phyloP scores from a whole-genome alignment of 768 basidiomycete species.

The Baorangia bicolor region DNA sequence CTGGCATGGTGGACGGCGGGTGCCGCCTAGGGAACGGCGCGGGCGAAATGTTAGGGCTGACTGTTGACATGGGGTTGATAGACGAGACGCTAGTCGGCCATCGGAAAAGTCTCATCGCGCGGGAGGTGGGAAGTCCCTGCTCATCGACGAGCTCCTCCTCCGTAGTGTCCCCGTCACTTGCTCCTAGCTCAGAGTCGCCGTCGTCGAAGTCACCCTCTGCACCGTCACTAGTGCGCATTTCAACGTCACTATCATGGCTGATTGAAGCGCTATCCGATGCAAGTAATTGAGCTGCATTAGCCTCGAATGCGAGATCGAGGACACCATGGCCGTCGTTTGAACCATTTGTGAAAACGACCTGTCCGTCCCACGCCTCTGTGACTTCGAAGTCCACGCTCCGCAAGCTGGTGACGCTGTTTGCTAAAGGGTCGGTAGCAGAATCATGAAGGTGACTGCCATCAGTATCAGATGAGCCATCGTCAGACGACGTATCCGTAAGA shows the following conservation, averaged over 20 bases:
- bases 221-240: constrained; percentile 40
- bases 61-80: constrained; percentile 75
- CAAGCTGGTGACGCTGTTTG: constrained; percentile 36
- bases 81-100: constrained; percentile 61
- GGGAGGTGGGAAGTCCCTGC: constrained; percentile 69
- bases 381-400: constrained; percentile 52
- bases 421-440: constrained; percentile 20
- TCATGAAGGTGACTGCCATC: constrained; percentile 48
- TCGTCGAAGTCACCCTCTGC: constrained; percentile 38
- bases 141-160: constrained; percentile 83
- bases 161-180: constrained; percentile 72
- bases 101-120: constrained; percentile 70
- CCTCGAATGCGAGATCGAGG: constrained; percentile 71
- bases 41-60: constrained; percentile 56
- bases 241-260: constrained; percentile 51
- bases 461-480: constrained; percentile 37
- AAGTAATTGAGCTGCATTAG: constrained; percentile 50
- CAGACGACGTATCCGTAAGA: constrained; percentile 56
- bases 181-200: constrained; percentile 48
- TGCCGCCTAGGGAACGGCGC: constrained; percentile 35
- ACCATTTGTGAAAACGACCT: constrained; percentile 69
- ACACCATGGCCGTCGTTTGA: constrained; percentile 47
- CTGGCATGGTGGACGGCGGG: constrained; percentile 27
- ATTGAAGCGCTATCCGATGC: constrained; percentile 49
- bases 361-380: constrained; percentile 73